phyloP scores from a whole-genome alignment of 2,329 filamentous ascomycete species.

The Fusarium domesticum region DNA sequence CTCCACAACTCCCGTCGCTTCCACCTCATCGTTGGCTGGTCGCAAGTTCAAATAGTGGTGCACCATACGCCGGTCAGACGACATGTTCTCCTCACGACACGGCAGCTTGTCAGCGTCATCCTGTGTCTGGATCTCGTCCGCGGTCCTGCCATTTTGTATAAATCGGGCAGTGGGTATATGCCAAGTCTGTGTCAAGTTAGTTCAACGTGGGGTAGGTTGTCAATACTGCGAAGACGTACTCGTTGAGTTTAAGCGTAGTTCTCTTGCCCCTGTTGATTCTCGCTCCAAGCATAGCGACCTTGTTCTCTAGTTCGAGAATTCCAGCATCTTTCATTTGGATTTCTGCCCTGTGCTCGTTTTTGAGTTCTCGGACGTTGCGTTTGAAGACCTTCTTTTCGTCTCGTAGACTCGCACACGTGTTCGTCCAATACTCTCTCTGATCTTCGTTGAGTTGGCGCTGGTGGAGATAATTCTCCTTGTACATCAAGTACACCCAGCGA shows the following conservation, averaged over 20 bases:
- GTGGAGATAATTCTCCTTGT: not conserved
- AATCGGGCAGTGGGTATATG: no score
- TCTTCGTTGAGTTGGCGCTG: not conserved
- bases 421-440: not conserved
- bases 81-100: slow-evolving; percentile 24
- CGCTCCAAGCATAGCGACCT: no score
- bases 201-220: no score
- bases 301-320: no score
- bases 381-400: no score
- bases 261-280: no score
- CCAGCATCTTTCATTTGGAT: no score
- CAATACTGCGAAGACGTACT: slow-evolving; percentile 9
- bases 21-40: slow-evolving; percentile 1
- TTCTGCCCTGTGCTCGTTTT: no score
- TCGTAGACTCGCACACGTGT: no score
- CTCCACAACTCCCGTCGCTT: not conserved
- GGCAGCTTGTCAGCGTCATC: slow-evolving; percentile 10
- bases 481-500: not conserved
- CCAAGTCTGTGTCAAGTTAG: slow-evolving; percentile 11
- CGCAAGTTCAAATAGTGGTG: slow-evolving; percentile 16
- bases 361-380: no score
- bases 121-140: not conserved
- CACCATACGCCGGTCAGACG: slow-evolving; percentile 2
- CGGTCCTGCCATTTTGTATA: not conserved
- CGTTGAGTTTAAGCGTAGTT: slow-evolving; percentile 6